These are phyloP conservation scores for Andrographis paniculata DNA, from an alignment of 305 asterid species.

Conservation along the genomic window DNA sequence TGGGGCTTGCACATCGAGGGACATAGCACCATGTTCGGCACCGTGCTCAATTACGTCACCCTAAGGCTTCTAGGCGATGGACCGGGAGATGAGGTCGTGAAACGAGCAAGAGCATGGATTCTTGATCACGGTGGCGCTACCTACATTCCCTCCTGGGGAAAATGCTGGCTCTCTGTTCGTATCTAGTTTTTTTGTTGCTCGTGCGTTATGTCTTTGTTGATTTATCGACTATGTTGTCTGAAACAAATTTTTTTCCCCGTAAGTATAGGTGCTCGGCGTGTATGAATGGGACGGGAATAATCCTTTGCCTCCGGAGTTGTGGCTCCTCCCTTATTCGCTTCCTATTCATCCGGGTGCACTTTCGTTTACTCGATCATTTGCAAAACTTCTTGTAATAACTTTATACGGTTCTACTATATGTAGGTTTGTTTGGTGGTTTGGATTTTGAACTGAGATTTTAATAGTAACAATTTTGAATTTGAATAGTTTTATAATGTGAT, in stretches of 20 bases:
- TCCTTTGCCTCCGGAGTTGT: slow-evolving; percentile 49
- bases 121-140: slow-evolving; percentile 56
- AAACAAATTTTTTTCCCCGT: too few relatives aligned
- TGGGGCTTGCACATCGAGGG: slow-evolving; percentile 73
- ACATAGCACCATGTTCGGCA: slow-evolving; percentile 50
- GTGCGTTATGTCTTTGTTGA: too few relatives aligned
- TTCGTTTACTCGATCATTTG: not conserved
- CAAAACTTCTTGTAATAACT: not conserved
- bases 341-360: slow-evolving; percentile 48
- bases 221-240: too few relatives aligned
- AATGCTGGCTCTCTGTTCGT: slow-evolving; percentile 42
- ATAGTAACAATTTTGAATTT: too few relatives aligned
- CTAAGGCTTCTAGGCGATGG: slow-evolving; percentile 46
- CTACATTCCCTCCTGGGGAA: slow-evolving; percentile 61
- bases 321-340: slow-evolving; percentile 46
- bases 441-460: too few relatives aligned
- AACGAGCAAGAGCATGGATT: slow-evolving; percentile 48
- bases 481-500: too few relatives aligned
- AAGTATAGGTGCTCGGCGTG: slow-evolving; percentile 22
- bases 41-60: slow-evolving; percentile 38
- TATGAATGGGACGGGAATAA: slow-evolving; percentile 42
- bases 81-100: slow-evolving; percentile 27
- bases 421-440: not conserved
- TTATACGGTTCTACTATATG: too few relatives aligned
- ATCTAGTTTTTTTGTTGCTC: too few relatives aligned